Base-by-base conservation (phyloP, 441 rosid genomes). In the Populus hybrid region DNA sequence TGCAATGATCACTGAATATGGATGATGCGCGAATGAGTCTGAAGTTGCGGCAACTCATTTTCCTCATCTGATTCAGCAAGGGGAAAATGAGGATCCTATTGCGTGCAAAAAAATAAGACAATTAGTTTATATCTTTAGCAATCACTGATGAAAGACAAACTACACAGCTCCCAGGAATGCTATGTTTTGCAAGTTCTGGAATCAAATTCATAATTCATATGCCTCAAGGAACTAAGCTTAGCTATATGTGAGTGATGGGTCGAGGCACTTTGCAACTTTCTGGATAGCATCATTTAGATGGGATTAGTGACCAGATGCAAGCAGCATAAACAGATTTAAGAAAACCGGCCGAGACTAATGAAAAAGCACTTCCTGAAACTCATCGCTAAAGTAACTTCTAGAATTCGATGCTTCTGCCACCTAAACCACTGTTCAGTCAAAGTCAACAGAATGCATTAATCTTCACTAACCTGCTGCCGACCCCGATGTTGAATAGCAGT, bases 401-500 rank as follows among this genome's bases (percentile, higher is more conserved):
- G 36, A 16, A 9, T 73, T 63, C 19, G 14, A 7, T 21, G 30
- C 18, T 64, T 63, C 69, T 36, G 9, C 74, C 11, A 26, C 6
- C 18, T 28, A 10, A 26, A 11, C 21, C 9, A 72, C 46, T 16
- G 35, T 11, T 0, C 34, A 65, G 24, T 28, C n/a, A 50, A 14
- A 50, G 16, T 24, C 57, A 30, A 3, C 8, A 11, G 9, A 46
- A 71, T 32, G 40, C 26, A 2, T 59, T 30, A 57, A 57, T 59
- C 23, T 70, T 61, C n/a, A 72, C 83, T 75, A 23, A 90, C 94
- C 88, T 79, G 88, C 46, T 87, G 89, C 61, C 69, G 84, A 42
- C 79, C 86, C 53, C 88, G 87, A 42, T 78, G 88, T 83, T 87
- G 90, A 76, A 89, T 84, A 57, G 82, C 84, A 10, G 82, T 80